These are phyloP conservation scores for Annulohypoxylon stygium DNA, from an alignment of 495 filamentous ascomycete genomes.

Conservation along the genomic window DNA sequence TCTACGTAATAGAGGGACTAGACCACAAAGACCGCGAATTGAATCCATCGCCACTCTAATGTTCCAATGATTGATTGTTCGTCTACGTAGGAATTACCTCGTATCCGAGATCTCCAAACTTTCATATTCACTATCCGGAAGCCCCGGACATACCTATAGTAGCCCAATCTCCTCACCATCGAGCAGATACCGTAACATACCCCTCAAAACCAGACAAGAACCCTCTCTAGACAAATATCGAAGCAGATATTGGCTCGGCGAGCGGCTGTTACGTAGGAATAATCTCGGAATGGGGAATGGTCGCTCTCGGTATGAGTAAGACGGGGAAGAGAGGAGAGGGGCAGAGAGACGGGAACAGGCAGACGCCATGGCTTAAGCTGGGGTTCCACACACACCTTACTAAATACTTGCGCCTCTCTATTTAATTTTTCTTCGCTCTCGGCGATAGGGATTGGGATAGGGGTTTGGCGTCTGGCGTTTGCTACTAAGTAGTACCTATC, in stretches of 20 bases:
- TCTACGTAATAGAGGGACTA: not conserved
- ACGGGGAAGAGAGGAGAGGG: slow-evolving; percentile 25
- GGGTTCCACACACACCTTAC: slow-evolving; percentile 20
- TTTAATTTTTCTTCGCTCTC: not conserved
- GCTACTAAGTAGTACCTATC: too few species aligned
- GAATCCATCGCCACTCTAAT: not conserved
- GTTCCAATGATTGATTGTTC: not conserved
- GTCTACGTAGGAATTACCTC: not conserved
- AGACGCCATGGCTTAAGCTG: not conserved
- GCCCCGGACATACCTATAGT: not conserved
- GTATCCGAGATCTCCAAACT: not conserved
- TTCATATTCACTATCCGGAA: not conserved
- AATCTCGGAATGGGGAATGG: not conserved
- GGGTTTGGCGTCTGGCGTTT: not conserved
- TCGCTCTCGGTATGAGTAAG: slow-evolving; percentile 33
- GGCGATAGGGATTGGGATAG: slow-evolving; percentile 4
- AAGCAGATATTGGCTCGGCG: not conserved
- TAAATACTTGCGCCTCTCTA: too few species aligned
- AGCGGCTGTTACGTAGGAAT: not conserved
- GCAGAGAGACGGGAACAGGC: slow-evolving; percentile 4
- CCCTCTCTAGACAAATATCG: not conserved
- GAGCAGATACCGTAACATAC: not conserved
- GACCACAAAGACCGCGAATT: not conserved
- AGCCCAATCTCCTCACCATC: not conserved
- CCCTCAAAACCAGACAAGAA: not conserved